Percentiles rank a stretch among this genome's conserved stretches.
phyloP scores from a whole-genome alignment of 1,284 basidiomycete species.

The Cutaneotrichosporon daszewskae region DNA sequence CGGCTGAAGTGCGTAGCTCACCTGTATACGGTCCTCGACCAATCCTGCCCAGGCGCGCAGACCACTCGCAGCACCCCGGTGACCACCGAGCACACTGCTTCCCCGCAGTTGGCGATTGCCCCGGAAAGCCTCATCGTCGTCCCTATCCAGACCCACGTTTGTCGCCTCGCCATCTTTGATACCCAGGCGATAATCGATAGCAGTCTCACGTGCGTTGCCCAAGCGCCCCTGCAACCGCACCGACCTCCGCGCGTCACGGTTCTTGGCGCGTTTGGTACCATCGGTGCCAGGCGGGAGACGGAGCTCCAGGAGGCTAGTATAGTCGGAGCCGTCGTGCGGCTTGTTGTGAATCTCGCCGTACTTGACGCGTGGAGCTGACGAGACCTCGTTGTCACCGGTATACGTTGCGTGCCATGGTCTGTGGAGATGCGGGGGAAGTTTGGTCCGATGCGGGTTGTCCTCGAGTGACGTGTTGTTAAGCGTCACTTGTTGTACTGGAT shows the following conservation, averaged over 20 bases:
- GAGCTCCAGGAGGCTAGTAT: constrained; percentile 36
- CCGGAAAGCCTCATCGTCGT: constrained; percentile 52
- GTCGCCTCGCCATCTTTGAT: constrained; percentile 51
- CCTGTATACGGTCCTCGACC: constrained; percentile 72
- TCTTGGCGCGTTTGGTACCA: constrained; percentile 53
- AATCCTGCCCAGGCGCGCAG: constrained; percentile 69
- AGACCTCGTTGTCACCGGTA: constrained; percentile 27
- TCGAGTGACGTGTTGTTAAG: not conserved
- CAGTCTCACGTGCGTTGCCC: constrained; percentile 63
- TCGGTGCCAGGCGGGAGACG: constrained; percentile 49
- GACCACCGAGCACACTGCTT: constrained; percentile 38
- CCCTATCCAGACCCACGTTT: constrained; percentile 11
- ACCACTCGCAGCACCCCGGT: constrained; percentile 43
- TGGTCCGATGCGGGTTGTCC: constrained; percentile 30
- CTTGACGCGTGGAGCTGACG: constrained; percentile 30
- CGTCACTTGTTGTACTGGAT: constrained; percentile 1
- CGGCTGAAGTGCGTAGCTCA: not conserved
- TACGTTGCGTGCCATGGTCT: constrained; percentile 45
- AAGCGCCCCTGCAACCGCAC: constrained; percentile 56
- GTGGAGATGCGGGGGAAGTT: constrained; percentile 42
- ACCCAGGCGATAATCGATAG: constrained; percentile 62
- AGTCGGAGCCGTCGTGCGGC: constrained; percentile 16
- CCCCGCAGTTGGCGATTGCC: constrained; percentile 53
- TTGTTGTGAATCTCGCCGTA: constrained; percentile 39
- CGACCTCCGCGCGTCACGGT: constrained; percentile 55